Conservation (phyloP, 352 stramenopile species). For the Globisporangium uncinulatum region DNA sequence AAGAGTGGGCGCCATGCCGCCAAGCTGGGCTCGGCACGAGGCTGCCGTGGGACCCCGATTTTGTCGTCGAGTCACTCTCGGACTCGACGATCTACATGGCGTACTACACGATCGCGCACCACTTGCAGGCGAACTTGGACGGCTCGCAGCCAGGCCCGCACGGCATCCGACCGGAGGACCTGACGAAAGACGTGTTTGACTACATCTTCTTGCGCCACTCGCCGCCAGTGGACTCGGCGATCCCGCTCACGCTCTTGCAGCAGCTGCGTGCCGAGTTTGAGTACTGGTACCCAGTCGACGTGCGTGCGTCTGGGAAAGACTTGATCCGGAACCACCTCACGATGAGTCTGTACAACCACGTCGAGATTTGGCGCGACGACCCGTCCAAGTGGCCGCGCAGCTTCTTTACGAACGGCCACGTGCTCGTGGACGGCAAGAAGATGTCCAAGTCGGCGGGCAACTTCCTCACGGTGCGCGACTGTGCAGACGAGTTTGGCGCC, state of each 20-base stretch:
- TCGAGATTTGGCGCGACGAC: constrained; percentile 98
- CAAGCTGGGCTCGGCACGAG: constrained; percentile 96
- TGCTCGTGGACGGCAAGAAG: constrained; percentile 97
- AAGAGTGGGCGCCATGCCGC: constrained; percentile 98
- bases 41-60: constrained; percentile 98
- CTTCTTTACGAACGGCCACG: constrained; percentile 99
- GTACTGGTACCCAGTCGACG: constrained; percentile 99
- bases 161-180: constrained; percentile 75
- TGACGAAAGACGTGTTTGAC: constrained; percentile 97
- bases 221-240: constrained; percentile 79
- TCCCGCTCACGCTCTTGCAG: constrained; percentile 87
- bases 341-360: constrained; percentile 99
- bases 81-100: constrained; percentile 99
- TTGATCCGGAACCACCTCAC: constrained; percentile 99
- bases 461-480: constrained; percentile 99
- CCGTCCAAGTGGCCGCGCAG: constrained; percentile 95
- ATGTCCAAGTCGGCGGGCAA: constrained; percentile 99
- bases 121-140: constrained; percentile 96
- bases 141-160: constrained; percentile 87
- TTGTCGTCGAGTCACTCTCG: constrained; percentile 99
- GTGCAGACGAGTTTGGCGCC: constrained; percentile 93
- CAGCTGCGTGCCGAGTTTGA: constrained; percentile 96
- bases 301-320: constrained; percentile 95
- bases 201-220: constrained; percentile 97
- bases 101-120: constrained; percentile 99